Base-by-base conservation (phyloP, 805 yeast species). In the Ogataea polymorpha region DNA sequence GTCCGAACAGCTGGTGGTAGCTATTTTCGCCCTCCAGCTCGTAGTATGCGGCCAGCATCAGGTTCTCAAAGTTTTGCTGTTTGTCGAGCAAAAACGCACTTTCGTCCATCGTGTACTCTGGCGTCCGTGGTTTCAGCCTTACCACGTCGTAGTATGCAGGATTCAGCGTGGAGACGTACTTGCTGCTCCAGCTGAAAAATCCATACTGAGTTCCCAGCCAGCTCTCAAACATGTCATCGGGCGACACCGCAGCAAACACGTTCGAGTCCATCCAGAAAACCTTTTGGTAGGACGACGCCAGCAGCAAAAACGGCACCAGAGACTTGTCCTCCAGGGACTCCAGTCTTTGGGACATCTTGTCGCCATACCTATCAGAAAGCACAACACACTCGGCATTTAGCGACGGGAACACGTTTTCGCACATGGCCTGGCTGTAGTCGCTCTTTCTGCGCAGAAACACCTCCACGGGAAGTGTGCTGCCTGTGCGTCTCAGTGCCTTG, bases 121-220 rank as follows among this genome's bases (percentile, higher is more conserved):
- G 21, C 30, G 38, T 32, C 12, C 43, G 54, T 6, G 54, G 23
- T 7, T 42, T 25, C 28, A 46, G 39, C 9, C 57, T 53, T 1
- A 51, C 43, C 20, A 54, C 50, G 14, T 71, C 63, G 55, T 78
- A 82, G 50, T 72, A 79, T 32, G 64, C 61, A 6, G 86, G 86
- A 3, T 80, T 68, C 0, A 86, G 78, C 3, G 82, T 74, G 42
- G 87, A 67, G 53, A 73, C 69, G 86, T 87, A 81, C 45, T 76
- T 75, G 58, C 80, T 86, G 1, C 87, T 87, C 88, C 87, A 82
- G 4, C 77, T 66, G 20, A 82, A 67, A 53, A 82, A 59, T 1
- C 87, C 86, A 13, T 65, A 58, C 6, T 67, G 58, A n/a, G 46
- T 38, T 55, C 70, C 80, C 6, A 81, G 75, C 31, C 70, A 68